phyloP scores from a whole-genome alignment of 176 grass and related monocot species.

The Oryza glaberrima region DNA sequence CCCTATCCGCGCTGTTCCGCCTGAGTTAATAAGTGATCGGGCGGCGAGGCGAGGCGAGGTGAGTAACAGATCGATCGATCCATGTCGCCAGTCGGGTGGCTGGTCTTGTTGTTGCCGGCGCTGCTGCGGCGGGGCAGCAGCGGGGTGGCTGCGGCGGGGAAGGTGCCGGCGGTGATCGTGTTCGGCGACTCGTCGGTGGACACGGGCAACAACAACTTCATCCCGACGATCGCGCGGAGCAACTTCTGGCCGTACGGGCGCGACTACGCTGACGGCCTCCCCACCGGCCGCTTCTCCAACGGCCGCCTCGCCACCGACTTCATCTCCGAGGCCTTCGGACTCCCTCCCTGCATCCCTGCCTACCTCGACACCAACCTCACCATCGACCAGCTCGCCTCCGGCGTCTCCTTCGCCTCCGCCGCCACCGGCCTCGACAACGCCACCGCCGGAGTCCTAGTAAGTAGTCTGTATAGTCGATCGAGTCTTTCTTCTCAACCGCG shows the following conservation, averaged over 20 bases:
- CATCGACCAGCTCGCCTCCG: slow-evolving; percentile 51
- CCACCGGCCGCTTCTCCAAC: slow-evolving; percentile 90
- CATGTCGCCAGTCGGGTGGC: neutral
- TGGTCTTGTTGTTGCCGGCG: neutral
- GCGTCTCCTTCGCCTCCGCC: slow-evolving; percentile 85
- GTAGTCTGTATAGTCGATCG: neutral
- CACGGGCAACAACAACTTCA: slow-evolving; percentile 81
- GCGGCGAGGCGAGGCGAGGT: no score
- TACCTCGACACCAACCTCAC: slow-evolving; percentile 59
- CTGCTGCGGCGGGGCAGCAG: neutral
- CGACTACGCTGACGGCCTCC: slow-evolving; percentile 51
- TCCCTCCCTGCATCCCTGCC: slow-evolving; percentile 57
- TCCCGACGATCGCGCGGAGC: slow-evolving; percentile 61
- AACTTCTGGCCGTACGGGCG: slow-evolving; percentile 76
- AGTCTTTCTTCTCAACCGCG: no score
- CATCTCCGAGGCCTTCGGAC: slow-evolving; percentile 69
- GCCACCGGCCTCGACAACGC: slow-evolving; percentile 68
- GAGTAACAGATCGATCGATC: neutral
- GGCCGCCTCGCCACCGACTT: slow-evolving; percentile 74
- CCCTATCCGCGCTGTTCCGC: neutral
- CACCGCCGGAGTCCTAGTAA: slow-evolving; percentile 53
- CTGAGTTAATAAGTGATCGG: neutral
- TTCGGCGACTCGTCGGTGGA: slow-evolving; percentile 86
- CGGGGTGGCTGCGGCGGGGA: neutral
- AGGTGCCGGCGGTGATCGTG: slow-evolving; percentile 61